Percentiles rank a stretch among this genome's conserved stretches.
phyloP scores from a whole-genome alignment of 1,139 yeast species.

The Nakaseomyces kungkrabaensis region DNA sequence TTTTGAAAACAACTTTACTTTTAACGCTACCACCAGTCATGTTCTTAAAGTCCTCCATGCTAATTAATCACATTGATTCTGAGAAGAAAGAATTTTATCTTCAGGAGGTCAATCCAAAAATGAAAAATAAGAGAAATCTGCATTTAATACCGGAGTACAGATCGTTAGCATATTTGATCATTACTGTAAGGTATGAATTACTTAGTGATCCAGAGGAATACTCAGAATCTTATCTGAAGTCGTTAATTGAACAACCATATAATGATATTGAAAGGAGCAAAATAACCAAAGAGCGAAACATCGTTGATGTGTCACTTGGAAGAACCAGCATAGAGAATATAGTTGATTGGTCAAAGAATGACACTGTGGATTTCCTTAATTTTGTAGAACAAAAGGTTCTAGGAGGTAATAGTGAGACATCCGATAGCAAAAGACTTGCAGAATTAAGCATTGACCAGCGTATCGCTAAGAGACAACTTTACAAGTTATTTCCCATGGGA shows the following conservation, averaged over 20 bases:
- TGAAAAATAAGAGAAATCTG: slow-evolving; percentile 8
- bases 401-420: background rate
- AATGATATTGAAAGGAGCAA: background rate
- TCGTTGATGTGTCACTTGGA: slow-evolving; percentile 3
- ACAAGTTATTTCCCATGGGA: slow-evolving; percentile 21
- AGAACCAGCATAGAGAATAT: slow-evolving; percentile 7
- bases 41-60: background rate
- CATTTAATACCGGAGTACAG: slow-evolving; percentile 19
- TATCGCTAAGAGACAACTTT: slow-evolving; percentile 24
- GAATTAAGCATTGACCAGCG: slow-evolving; percentile 21
- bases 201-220: background rate
- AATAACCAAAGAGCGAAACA: background rate
- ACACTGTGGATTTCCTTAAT: slow-evolving; percentile 19
- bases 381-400: slow-evolving; percentile 21
- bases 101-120: slow-evolving; percentile 6
- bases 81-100: slow-evolving; percentile 9
- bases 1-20: slow-evolving; percentile 16
- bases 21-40: slow-evolving; percentile 21
- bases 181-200: slow-evolving; percentile 11
- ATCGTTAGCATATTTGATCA: slow-evolving; percentile 16
- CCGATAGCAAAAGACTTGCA: slow-evolving; percentile 1
- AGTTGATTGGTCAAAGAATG: slow-evolving; percentile 15
- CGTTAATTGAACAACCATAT: slow-evolving; percentile 1
- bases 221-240: background rate
- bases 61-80: slow-evolving; percentile 10